Evolutionary conservation across 345 rosid species (phyloP), one percentile per base, ranked within the genome.

Genomic region (Eucalyptus cloeziana): DNA sequence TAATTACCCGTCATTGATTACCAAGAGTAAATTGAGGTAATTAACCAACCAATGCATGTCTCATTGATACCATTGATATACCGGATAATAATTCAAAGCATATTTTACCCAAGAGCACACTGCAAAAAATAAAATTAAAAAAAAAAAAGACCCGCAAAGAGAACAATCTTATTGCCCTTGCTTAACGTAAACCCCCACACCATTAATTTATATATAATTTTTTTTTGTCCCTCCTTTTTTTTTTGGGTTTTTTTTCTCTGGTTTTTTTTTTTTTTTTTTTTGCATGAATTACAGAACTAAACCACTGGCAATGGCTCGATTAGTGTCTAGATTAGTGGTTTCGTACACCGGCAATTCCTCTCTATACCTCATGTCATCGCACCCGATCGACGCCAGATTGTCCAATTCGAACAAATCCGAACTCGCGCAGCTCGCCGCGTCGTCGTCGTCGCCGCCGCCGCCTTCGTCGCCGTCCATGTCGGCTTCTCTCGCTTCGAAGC

Each of bases 291-390:
- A 96, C 94, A 95, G 71, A 87, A 93, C 86, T 86, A 94, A 92
- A 90, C 96, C 94, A 87, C 92, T 94, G 67, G 97, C 96, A 92
- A 96, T 95, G 83, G 96, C 96, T 91, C 95, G 97, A 93, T 96
- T 97, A 14, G 94, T 94, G 88, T 89, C 93, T 25, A 96, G 93
- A 94, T 94, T 94, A 43, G 99, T 97, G 45, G 99, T 96, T 91
- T 96, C 99, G 87, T 97, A 98, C 79, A 98, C 99, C 3, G 99
- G 99, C 88, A 98, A 89, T 92, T 98, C 99, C 92, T 97, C 95
- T 7, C 94, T 79, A 79, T 96, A 97, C 95, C 95, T 94, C 83
- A 76, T n/a, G 85, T 81, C 58, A 51, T 90, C 90, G 56, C 94
- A 93, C 86, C 99, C 99, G 87, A 96, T 93, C 21, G 92, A 92